A percentile compares a stretch with the other conserved stretches of the same genome.
Conservation (phyloP, 2,329 filamentous ascomycete species). For the Diaporthe velutina region DNA sequence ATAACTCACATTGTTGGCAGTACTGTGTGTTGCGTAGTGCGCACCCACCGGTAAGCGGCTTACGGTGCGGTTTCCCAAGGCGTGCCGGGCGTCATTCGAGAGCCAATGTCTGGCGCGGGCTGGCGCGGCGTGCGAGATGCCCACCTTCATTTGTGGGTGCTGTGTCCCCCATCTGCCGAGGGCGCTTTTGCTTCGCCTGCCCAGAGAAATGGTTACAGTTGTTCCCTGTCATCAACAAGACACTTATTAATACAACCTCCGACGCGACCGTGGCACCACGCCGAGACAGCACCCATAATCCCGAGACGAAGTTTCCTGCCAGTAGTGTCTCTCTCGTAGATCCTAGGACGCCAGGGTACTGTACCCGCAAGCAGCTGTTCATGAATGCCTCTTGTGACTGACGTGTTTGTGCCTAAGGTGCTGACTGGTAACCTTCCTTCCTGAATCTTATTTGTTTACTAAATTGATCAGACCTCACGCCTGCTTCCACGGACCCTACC, state of each 20-base stretch:
- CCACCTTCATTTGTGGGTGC: slow-evolving; percentile 6
- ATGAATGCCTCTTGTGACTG: slow-evolving; percentile 5
- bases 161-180: slow-evolving; percentile 20
- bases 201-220: not conserved
- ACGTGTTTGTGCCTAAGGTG: not conserved
- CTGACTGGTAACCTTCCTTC: slow-evolving; percentile 6
- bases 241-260: not conserved
- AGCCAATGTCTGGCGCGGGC: slow-evolving; percentile 3
- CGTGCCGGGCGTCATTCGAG: slow-evolving; percentile 2
- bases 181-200: not conserved
- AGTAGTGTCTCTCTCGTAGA: not conserved
- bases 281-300: not conserved
- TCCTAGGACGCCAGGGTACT: slow-evolving; percentile 11
- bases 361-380: slow-evolving; percentile 14
- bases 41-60: slow-evolving; percentile 31
- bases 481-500: not conserved
- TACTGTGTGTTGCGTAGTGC: not conserved
- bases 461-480: slow-evolving; percentile 8
- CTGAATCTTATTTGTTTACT: slow-evolving; percentile 21
- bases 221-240: slow-evolving; percentile 7
- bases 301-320: not conserved
- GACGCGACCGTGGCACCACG: not conserved
- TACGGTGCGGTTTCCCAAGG: slow-evolving; percentile 23
- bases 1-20: slow-evolving; percentile 22
- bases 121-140: not conserved